phyloP scores from a whole-genome alignment of 2,329 filamentous ascomycete genomes.

The Fusarium armeniacum region DNA sequence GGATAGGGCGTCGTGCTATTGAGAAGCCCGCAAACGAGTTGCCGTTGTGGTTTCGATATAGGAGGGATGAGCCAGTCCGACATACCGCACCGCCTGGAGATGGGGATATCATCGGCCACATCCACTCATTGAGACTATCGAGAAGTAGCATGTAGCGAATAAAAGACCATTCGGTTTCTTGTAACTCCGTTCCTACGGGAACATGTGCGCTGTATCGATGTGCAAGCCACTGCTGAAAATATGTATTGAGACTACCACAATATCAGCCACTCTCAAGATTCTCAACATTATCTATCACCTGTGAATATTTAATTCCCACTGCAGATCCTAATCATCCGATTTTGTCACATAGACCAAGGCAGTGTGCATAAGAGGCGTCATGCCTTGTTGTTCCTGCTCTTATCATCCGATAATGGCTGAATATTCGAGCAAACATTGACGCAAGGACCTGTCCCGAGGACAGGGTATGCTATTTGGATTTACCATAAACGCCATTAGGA shows the following conservation, averaged over 20 bases:
- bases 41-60: neutral
- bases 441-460: slow-evolving; percentile 18
- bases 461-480: slow-evolving; percentile 26
- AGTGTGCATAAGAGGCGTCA: slow-evolving; percentile 22
- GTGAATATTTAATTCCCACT: neutral
- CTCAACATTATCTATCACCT: neutral
- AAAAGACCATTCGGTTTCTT: neutral
- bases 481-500: neutral
- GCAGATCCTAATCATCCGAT: neutral
- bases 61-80: neutral
- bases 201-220: neutral
- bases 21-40: neutral
- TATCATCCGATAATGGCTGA: slow-evolving; percentile 15
- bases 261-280: slow-evolving; percentile 1
- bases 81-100: neutral
- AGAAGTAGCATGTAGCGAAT: neutral
- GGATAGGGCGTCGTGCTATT: neutral
- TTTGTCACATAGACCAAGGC: slow-evolving; percentile 1
- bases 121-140: neutral
- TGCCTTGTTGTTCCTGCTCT: slow-evolving; percentile 18
- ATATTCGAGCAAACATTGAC: slow-evolving; percentile 26
- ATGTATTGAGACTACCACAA: neutral
- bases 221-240: slow-evolving; percentile 14
- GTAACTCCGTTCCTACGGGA: neutral
- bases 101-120: neutral